Evolutionary conservation across 2,329 filamentous ascomycete genomes (phyloP).

Genomic region (Diaporthe humulicola): DNA sequence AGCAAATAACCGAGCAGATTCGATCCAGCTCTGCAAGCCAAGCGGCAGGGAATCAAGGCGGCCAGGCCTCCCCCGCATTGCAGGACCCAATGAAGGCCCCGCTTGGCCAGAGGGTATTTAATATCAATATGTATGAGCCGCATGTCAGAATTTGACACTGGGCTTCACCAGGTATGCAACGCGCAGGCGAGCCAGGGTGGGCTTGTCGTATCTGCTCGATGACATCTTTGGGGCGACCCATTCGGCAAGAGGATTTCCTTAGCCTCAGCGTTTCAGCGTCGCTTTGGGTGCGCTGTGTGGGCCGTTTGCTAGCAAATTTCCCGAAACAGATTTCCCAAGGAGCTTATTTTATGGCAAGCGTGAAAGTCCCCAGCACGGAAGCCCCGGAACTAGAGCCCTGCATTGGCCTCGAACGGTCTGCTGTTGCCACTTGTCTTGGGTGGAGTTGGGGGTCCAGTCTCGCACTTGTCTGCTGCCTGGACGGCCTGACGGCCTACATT

Average conservation of each 20-base stretch:
- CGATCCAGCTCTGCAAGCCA: constrained; percentile 19
- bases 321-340: background rate
- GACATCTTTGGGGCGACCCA: background rate
- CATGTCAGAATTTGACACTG: background rate
- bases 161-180: background rate
- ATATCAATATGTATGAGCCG: constrained; percentile 5
- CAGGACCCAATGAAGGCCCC: background rate
- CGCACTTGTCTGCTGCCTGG: constrained; percentile 3
- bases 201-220: background rate
- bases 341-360: background rate
- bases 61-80: constrained; percentile 4
- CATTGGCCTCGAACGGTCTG: constrained; percentile 5
- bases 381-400: background rate
- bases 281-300: background rate
- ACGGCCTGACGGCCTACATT: background rate
- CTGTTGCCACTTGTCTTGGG: background rate
- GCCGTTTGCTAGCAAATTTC: background rate
- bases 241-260: background rate
- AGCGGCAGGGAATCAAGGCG: constrained; percentile 9
- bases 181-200: background rate
- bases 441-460: background rate
- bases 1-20: constrained; percentile 16
- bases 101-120: background rate
- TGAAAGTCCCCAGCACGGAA: background rate
- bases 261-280: background rate